Conservation (phyloP, 2,329 filamentous ascomycete species). For the Metarhizium guizhouense region DNA sequence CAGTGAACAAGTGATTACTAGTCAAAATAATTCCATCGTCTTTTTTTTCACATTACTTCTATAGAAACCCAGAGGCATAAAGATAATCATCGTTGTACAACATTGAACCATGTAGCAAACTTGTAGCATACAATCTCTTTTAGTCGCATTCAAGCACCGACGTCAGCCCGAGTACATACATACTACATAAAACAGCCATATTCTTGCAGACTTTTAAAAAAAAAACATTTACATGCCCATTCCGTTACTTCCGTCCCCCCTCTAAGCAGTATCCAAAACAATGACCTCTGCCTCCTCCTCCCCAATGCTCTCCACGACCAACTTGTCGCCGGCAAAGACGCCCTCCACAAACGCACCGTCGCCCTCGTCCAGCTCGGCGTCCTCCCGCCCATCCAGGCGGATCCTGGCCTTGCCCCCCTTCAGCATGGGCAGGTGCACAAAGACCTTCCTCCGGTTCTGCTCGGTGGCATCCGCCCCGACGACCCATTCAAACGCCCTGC, state of each 20-base stretch:
- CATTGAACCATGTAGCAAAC: too few species aligned
- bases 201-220: too few species aligned
- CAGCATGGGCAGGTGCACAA: conserved; percentile 73
- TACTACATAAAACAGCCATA: too few species aligned
- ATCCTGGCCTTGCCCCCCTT: conserved; percentile 67
- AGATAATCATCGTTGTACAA: too few species aligned
- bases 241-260: neutral
- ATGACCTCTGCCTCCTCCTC: conserved; percentile 62
- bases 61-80: too few species aligned
- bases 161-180: too few species aligned
- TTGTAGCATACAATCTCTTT: too few species aligned
- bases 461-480: conserved; percentile 51
- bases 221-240: neutral
- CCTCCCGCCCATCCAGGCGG: conserved; percentile 55
- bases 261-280: conserved; percentile 53
- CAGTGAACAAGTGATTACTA: too few species aligned
- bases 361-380: conserved; percentile 59
- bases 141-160: too few species aligned
- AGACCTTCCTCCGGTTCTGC: conserved; percentile 59
- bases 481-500: conserved; percentile 59
- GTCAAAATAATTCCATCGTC: too few species aligned
- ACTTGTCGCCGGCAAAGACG: conserved; percentile 54
- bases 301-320: conserved; percentile 58
- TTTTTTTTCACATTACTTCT: too few species aligned
- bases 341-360: conserved; percentile 70